Percentiles rank a stretch among this genome's conserved stretches.
Evolutionary conservation across 2,329 filamentous ascomycete species (phyloP).

Genomic region (Stagonosporopsis chrysanthemi): DNA sequence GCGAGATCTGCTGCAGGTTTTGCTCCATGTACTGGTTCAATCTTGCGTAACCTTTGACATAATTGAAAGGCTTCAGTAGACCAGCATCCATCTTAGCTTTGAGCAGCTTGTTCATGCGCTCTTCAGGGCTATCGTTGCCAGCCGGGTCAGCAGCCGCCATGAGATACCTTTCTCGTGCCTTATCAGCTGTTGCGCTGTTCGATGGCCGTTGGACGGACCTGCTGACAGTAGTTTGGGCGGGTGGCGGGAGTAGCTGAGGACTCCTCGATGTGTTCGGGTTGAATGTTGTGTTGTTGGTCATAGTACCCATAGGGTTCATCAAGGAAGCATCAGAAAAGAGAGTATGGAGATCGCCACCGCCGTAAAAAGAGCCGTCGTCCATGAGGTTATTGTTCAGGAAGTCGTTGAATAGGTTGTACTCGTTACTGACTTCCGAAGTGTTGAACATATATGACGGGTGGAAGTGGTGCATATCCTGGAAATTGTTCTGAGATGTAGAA

Average conservation of each 20-base stretch:
- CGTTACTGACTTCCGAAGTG: conserved; percentile 91
- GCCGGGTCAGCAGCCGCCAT: conserved; percentile 95
- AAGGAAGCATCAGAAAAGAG: conserved; percentile 68
- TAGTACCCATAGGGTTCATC: conserved; percentile 53
- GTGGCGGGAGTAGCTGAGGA: conserved; percentile 50
- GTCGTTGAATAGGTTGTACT: conserved; percentile 96
- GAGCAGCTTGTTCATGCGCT: conserved; percentile 92
- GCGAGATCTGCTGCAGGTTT: conserved; percentile 80
- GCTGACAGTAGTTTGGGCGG: conserved; percentile 54
- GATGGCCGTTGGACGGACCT: conserved; percentile 68
- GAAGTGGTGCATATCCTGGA: conserved; percentile 92
- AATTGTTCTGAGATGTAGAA: conserved; percentile 77
- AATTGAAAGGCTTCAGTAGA: conserved; percentile 95
- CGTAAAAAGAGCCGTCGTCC: conserved; percentile 66
- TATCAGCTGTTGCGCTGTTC: conserved; percentile 70
- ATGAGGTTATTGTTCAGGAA: conserved; percentile 91
- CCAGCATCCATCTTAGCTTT: conserved; percentile 97
- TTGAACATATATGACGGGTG: conserved; percentile 96
- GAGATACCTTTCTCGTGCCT: conserved; percentile 86
- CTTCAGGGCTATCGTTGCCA: conserved; percentile 82
- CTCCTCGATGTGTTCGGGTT: conserved; percentile 57
- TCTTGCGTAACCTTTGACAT: conserved; percentile 92
- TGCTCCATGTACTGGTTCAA: conserved; percentile 91
- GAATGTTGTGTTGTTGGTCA: conserved; percentile 43
- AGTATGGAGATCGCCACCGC: conserved; percentile 55